phyloP scores from a whole-genome alignment of 2,329 filamentous ascomycete species.

The Diaporthe amygdali region DNA sequence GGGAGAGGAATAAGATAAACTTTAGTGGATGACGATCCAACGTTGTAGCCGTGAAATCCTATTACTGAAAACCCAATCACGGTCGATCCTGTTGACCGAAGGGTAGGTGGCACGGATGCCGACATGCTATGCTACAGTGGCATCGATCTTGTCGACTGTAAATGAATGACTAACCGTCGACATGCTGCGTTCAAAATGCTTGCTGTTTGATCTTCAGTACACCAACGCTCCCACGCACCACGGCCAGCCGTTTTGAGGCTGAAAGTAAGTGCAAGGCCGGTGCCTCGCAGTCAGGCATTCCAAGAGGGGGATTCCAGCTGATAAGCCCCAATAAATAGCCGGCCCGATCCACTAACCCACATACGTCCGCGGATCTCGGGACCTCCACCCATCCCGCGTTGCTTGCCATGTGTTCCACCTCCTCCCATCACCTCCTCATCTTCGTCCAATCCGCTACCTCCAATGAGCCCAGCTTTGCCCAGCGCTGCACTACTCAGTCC shows the following conservation, averaged over 20 bases:
- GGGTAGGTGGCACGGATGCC: neutral
- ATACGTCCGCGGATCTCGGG: neutral
- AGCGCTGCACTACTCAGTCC: neutral
- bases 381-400: constrained; percentile 5
- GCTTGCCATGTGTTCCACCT: neutral
- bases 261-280: neutral
- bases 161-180: neutral
- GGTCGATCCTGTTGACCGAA: neutral
- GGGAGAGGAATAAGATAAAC: neutral
- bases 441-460: neutral
- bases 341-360: constrained; percentile 7
- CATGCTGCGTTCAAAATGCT: neutral
- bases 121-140: neutral
- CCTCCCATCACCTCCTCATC: neutral
- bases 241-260: neutral
- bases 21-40: neutral
- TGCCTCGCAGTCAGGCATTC: neutral
- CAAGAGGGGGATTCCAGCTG: neutral
- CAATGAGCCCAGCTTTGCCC: neutral
- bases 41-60: neutral
- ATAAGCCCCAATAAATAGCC: constrained; percentile 15
- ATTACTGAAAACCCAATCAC: neutral
- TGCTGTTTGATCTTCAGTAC: too few relatives aligned
- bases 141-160: neutral
- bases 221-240: neutral